Evolutionary conservation across 805 yeast species (phyloP).

Genomic region (Nakazawaea ambrosiae): DNA sequence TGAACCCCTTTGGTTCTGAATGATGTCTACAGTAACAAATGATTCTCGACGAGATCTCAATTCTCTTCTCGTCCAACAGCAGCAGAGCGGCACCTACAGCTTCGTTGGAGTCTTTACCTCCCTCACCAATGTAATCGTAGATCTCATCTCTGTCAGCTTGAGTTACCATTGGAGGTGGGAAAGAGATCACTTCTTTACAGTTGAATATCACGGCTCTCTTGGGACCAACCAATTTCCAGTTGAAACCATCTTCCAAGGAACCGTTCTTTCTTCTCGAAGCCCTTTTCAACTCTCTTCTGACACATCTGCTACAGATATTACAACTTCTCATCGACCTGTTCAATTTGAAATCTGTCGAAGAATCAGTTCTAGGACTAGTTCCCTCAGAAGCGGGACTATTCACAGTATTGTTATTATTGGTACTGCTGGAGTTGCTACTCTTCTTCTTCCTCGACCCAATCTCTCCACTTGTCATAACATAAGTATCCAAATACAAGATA

Average conservation of each 20-base stretch:
- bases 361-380: constrained; percentile 1
- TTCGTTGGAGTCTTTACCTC: constrained; percentile 21
- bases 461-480: constrained; percentile 53
- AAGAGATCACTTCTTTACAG: constrained; percentile 78
- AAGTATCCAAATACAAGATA: constrained; percentile 66
- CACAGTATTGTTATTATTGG: not conserved
- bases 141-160: not conserved
- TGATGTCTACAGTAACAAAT: constrained; percentile 97
- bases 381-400: constrained; percentile 6
- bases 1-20: constrained; percentile 80
- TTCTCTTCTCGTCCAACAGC: constrained; percentile 26
- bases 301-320: constrained; percentile 80
- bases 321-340: constrained; percentile 32
- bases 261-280: constrained; percentile 88
- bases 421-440: not conserved
- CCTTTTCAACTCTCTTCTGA: constrained; percentile 87
- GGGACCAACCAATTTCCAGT: constrained; percentile 69
- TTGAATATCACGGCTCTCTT: constrained; percentile 87
- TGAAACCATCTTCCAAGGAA: constrained; percentile 61
- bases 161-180: constrained; percentile 46
- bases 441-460: not conserved
- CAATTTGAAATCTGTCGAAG: constrained; percentile 5
- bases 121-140: constrained; percentile 16
- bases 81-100: too few relatives aligned
- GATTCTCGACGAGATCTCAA: constrained; percentile 62